These are phyloP conservation scores for Phtheirospermum japonicum DNA, from an alignment of 257 asterid genomes.

Conservation along the genomic window DNA sequence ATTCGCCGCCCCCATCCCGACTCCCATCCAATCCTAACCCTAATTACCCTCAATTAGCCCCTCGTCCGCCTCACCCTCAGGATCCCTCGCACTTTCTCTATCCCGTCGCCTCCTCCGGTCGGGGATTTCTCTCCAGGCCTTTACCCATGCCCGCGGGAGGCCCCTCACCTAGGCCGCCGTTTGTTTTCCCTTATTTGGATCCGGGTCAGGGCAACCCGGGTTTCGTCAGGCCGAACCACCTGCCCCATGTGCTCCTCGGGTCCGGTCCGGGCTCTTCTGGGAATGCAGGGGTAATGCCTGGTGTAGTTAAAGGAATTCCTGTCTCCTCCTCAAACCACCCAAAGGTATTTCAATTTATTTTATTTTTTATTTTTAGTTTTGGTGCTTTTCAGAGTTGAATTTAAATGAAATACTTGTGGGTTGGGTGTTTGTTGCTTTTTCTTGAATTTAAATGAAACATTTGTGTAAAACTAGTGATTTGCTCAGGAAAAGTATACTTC, in stretches of 20 bases:
- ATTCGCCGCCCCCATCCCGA: constrained; percentile 38
- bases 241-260: constrained; percentile 41
- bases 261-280: constrained; percentile 37
- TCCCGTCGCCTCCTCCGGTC: constrained; percentile 65
- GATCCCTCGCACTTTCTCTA: constrained; percentile 55
- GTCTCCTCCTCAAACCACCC: constrained; percentile 46
- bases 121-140: constrained; percentile 55
- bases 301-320: constrained; percentile 54
- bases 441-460: not conserved
- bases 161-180: constrained; percentile 42
- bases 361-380: not conserved
- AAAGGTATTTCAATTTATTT: constrained; percentile 40
- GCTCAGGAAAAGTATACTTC: not conserved
- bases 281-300: constrained; percentile 36
- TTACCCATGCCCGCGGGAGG: constrained; percentile 37
- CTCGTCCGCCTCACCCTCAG: constrained; percentile 40
- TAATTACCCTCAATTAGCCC: constrained; percentile 55
- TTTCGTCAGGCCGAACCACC: constrained; percentile 42
- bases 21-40: constrained; percentile 57
- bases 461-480: not conserved
- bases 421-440: not conserved
- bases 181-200: constrained; percentile 50
- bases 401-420: constrained; percentile 3
- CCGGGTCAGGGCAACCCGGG: constrained; percentile 43
- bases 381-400: not conserved